Percentiles rank a stretch among this genome's conserved stretches.
These are phyloP conservation scores for Solanum megistacrolobum DNA, from an alignment of 257 asterid species.

Conservation along the genomic window DNA sequence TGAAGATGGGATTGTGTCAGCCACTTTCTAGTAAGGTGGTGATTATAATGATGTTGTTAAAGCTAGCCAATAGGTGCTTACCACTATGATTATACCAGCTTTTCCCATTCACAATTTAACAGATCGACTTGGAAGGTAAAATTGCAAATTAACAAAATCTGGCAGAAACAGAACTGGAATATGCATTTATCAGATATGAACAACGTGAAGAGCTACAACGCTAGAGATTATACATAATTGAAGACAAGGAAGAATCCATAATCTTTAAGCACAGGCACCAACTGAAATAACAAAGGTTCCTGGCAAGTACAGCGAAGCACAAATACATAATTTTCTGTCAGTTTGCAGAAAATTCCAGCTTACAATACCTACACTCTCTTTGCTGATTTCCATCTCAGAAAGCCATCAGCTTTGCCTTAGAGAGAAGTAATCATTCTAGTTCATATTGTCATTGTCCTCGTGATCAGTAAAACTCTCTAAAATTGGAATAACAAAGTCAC, in stretches of 20 bases:
- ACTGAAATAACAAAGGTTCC: not conserved
- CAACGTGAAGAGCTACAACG: not conserved
- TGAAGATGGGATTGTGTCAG: not conserved
- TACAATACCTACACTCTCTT: not conserved
- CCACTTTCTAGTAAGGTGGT: not conserved
- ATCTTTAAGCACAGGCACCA: not conserved
- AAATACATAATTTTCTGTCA: not conserved
- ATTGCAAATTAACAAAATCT: not conserved
- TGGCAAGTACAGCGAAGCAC: not conserved
- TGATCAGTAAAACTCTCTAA: constrained; percentile 23
- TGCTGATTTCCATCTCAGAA: not conserved
- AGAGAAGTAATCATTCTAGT: not conserved
- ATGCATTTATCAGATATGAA: not conserved
- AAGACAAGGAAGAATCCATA: too few relatives aligned
- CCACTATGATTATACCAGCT: not conserved
- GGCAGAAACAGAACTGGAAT: not conserved
- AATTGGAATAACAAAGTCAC: constrained; percentile 53
- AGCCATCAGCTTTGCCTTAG: not conserved
- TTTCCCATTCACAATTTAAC: not conserved
- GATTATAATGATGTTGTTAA: not conserved
- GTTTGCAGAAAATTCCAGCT: not conserved
- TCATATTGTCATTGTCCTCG: not conserved
- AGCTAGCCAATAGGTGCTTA: not conserved
- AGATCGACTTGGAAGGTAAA: not conserved
- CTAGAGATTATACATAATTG: not conserved